A percentile compares a stretch with the other conserved stretches of the same genome.
phyloP scores from a whole-genome alignment of 192 early-diverging fungal genomes.

The Backusella tarrabulga region DNA sequence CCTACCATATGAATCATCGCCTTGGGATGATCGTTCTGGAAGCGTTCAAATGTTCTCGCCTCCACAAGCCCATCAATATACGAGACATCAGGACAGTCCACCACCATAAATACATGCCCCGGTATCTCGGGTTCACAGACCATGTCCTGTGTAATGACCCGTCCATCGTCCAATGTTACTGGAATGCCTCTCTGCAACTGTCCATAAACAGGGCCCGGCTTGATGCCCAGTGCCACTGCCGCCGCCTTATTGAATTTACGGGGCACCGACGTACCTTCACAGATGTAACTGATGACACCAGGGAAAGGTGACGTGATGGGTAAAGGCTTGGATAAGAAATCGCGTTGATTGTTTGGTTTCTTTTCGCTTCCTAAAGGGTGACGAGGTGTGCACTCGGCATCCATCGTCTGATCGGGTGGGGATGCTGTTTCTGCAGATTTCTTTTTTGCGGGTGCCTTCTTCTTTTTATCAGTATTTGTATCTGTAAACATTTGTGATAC shows the following conservation, averaged over 20 bases:
- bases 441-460: background rate
- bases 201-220: constrained; percentile 61
- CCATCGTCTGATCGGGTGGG: constrained; percentile 20
- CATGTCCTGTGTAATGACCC: constrained; percentile 68
- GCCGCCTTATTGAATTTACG: constrained; percentile 79
- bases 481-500: constrained; percentile 14
- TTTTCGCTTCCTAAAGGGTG: background rate
- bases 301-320: constrained; percentile 50
- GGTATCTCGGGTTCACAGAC: constrained; percentile 40
- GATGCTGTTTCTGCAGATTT: background rate
- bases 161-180: constrained; percentile 59
- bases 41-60: constrained; percentile 42
- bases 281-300: constrained; percentile 67
- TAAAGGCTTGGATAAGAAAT: constrained; percentile 22
- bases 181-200: constrained; percentile 60
- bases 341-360: background rate
- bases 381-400: constrained; percentile 19
- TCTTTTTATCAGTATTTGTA: background rate
- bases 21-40: constrained; percentile 20
- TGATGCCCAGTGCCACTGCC: constrained; percentile 66
- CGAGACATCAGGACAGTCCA: constrained; percentile 60
- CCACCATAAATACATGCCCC: constrained; percentile 57
- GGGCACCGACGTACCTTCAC: constrained; percentile 65
- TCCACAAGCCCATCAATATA: constrained; percentile 53
- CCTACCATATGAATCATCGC: constrained; percentile 72